Percentiles rank a stretch among this genome's conserved stretches.
phyloP scores from a whole-genome alignment of 805 yeast genomes.

The Suhomyces tanzawaensis region DNA sequence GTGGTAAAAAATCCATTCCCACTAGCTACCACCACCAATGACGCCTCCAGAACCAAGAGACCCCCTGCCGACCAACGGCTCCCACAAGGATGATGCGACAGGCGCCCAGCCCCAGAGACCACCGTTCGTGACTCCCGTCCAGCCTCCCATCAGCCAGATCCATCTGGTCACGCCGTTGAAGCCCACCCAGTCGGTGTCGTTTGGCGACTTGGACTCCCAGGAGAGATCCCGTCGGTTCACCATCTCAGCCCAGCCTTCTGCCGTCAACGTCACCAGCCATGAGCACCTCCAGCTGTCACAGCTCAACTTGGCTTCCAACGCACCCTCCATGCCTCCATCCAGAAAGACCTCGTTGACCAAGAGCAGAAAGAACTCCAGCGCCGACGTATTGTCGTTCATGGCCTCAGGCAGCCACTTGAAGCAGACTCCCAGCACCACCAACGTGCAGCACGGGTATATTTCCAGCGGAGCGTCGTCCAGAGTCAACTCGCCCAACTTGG shows the following conservation, averaged over 20 bases:
- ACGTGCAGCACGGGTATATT: slow-evolving; percentile 5
- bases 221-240: slow-evolving; percentile 42
- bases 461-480: slow-evolving; percentile 14
- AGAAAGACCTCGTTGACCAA: slow-evolving; percentile 13
- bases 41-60: background rate
- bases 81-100: too few relatives aligned
- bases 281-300: slow-evolving; percentile 2
- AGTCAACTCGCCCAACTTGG: slow-evolving; percentile 21
- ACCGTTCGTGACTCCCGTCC: too few relatives aligned
- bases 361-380: slow-evolving; percentile 4
- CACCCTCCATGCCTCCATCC: slow-evolving; percentile 9
- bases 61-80: background rate
- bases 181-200: slow-evolving; percentile 27
- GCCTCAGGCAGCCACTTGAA: slow-evolving; percentile 7
- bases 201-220: slow-evolving; percentile 32
- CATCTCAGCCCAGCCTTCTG: slow-evolving; percentile 43
- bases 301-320: background rate
- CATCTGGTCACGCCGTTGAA: slow-evolving; percentile 7
- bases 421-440: too few relatives aligned
- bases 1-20: too few relatives aligned
- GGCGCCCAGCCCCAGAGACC: too few relatives aligned
- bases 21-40: too few relatives aligned
- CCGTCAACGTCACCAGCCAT: slow-evolving; percentile 22
- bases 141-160: slow-evolving; percentile 1
- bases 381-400: slow-evolving; percentile 11